phyloP scores from a whole-genome alignment of 371 early-diverging fungal genomes.

The Apophysomyces elegans region DNA sequence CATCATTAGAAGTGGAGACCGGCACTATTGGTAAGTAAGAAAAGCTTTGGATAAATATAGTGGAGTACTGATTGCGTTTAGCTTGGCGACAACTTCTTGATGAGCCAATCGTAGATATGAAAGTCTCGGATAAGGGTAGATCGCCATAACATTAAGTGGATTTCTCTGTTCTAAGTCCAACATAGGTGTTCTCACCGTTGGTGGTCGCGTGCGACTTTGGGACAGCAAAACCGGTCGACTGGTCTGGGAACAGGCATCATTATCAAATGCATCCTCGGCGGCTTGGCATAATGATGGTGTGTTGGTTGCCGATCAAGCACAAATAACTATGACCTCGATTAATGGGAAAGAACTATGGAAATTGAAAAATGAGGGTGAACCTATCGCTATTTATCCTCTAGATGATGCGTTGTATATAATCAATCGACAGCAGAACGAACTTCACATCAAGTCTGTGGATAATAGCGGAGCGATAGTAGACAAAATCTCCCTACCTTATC shows the following conservation, averaged over 20 bases:
- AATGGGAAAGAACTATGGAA: conserved; percentile 30
- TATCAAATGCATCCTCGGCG: conserved; percentile 13
- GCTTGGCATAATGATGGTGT: conserved; percentile 26
- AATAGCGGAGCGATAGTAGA: neutral
- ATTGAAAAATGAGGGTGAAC: conserved; percentile 13
- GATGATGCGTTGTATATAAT: conserved; percentile 5
- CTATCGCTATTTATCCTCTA: neutral
- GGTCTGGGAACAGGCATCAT: conserved; percentile 18
- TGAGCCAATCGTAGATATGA: conserved; percentile 25
- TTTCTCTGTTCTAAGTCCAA: conserved; percentile 41
- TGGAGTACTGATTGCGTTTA: conserved; percentile 17
- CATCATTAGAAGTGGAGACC: conserved; percentile 54
- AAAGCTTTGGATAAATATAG: neutral
- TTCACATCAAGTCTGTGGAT: neutral
- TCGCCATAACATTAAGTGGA: neutral
- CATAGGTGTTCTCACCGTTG: conserved; percentile 19
- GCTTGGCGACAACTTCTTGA: conserved; percentile 58
- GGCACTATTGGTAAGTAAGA: conserved; percentile 60
- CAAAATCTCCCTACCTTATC: conserved; percentile 15
- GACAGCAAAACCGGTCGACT: conserved; percentile 16
- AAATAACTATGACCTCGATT: conserved; percentile 21
- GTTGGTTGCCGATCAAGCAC: conserved; percentile 15
- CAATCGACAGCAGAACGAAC: conserved; percentile 5
- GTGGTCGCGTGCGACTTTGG: conserved; percentile 13
- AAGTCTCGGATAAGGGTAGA: conserved; percentile 29